Base-by-base conservation (phyloP, 805 yeast genomes). In the Candida sakaeoensis region DNA sequence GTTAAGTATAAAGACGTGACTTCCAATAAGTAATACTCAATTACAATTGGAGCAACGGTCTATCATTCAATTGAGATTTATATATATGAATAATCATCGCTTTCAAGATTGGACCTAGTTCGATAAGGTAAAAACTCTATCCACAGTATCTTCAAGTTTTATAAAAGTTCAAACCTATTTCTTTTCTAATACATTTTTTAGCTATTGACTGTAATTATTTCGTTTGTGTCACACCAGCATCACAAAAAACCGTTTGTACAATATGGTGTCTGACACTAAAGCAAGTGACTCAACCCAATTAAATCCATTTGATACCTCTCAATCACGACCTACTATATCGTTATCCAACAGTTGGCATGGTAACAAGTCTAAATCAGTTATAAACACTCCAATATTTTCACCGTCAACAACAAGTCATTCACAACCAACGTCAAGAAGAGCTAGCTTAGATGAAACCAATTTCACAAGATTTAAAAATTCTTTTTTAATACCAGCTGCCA, bases 401-500 rank as follows among this genome's bases (percentile, higher is more conserved):
- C 5, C n/a, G 3, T 9, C 35, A 21, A 12, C 12, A 13, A 8
- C 16, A 14, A 16, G 38, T 21, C 17, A 18, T 33, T 35, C 44
- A 13, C 34, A 29, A 18, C 44, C 46, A 16, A 21, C 24, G 8
- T 36, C 43, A 7, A 39, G 45, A 31, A 34, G 42, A 40, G 28
- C 43, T 7, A 37, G 38, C 28, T 15, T 29, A 12, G 41, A 29
- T 19, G 45, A 31, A 18, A 9, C 36, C 44, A 9, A 50, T 52
- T 35, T 36, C 34, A 48, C 49, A 34, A 43, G 38, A 16, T 52
- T 56, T 41, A 50, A 56, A 28, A 42, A 47, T 27, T 48, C 53
- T 25, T 53, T 50, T 39, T 36, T 59, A 21, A 45, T 54, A 2
- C 54, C 62, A 2, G 63, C 61, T 9, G 60, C 60, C 17, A 55